Conservation (phyloP, 2,329 filamentous ascomycete genomes). For the Botrytis elliptica region DNA sequence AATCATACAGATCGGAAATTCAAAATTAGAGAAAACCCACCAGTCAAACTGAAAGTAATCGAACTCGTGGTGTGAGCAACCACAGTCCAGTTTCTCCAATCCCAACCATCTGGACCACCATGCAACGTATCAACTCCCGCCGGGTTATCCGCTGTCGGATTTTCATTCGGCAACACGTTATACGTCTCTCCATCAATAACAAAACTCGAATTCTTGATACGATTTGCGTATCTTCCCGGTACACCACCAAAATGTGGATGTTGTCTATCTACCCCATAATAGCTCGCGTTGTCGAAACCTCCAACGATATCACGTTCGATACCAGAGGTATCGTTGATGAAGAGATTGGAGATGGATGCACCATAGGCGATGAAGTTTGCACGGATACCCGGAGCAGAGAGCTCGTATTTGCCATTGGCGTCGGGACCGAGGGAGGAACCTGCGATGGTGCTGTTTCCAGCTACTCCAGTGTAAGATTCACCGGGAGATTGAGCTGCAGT, state of each 20-base stretch:
- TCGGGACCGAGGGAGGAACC: constrained; percentile 44
- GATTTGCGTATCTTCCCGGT: constrained; percentile 76
- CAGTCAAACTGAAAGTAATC: constrained; percentile 74
- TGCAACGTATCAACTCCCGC: constrained; percentile 64
- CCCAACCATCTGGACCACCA: constrained; percentile 70
- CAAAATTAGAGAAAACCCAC: neutral
- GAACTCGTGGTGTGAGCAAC: constrained; percentile 61
- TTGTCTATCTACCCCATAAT: constrained; percentile 62
- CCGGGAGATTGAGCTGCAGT: constrained; percentile 29
- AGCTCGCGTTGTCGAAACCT: constrained; percentile 73
- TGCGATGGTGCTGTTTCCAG: constrained; percentile 32
- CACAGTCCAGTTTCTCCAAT: constrained; percentile 67
- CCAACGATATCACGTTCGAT: constrained; percentile 68
- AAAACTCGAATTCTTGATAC: constrained; percentile 75
- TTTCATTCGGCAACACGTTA: constrained; percentile 62
- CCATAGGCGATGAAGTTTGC: constrained; percentile 73
- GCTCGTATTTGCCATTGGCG: constrained; percentile 67
- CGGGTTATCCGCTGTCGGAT: constrained; percentile 51
- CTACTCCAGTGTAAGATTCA: constrained; percentile 31
- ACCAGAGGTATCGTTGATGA: constrained; percentile 68
- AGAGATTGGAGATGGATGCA: constrained; percentile 68
- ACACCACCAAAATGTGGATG: constrained; percentile 73
- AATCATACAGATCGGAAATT: neutral
- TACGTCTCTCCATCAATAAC: constrained; percentile 62
- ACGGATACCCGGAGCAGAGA: constrained; percentile 63